These are phyloP conservation scores for Hamamelis virginiana DNA, from an alignment of 164 flowering plant genomes.

Conservation along the genomic window DNA sequence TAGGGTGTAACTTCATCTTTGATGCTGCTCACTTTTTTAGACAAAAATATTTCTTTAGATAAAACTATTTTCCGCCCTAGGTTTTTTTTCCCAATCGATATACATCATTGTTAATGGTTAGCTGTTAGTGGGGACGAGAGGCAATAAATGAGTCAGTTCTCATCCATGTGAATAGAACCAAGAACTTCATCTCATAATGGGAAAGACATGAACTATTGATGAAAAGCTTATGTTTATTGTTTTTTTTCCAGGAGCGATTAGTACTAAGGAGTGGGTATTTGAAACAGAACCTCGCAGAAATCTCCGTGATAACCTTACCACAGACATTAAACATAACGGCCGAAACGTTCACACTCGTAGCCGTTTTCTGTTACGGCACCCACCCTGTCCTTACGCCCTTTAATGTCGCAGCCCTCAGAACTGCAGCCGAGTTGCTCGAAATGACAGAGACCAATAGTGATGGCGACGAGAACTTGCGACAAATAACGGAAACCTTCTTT, in stretches of 20 bases:
- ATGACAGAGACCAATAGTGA: slow-evolving; percentile 40
- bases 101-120: too few relatives aligned
- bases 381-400: slow-evolving; percentile 54
- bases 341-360: slow-evolving; percentile 53
- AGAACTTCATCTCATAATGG: too few relatives aligned
- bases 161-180: too few relatives aligned
- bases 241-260: slow-evolving; percentile 46
- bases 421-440: slow-evolving; percentile 64
- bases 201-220: too few relatives aligned
- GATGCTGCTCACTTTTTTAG: too few relatives aligned
- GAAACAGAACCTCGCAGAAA: slow-evolving; percentile 43
- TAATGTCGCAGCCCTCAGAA: slow-evolving; percentile 57
- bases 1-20: too few relatives aligned
- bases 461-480: slow-evolving; percentile 36
- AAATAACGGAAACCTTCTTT: slow-evolving; percentile 59
- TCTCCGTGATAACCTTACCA: slow-evolving; percentile 40
- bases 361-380: slow-evolving; percentile 61
- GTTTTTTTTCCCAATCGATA: too few relatives aligned
- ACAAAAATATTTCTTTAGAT: too few relatives aligned
- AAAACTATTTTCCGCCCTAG: too few relatives aligned
- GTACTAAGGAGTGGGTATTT: slow-evolving; percentile 50
- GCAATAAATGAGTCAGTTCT: too few relatives aligned
- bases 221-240: too few relatives aligned
- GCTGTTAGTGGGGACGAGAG: too few relatives aligned
- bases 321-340: slow-evolving; percentile 67